A percentile compares a stretch with the other conserved stretches of the same genome.
phyloP scores from a whole-genome alignment of 768 basidiomycete species.

The Suillus bovinus region DNA sequence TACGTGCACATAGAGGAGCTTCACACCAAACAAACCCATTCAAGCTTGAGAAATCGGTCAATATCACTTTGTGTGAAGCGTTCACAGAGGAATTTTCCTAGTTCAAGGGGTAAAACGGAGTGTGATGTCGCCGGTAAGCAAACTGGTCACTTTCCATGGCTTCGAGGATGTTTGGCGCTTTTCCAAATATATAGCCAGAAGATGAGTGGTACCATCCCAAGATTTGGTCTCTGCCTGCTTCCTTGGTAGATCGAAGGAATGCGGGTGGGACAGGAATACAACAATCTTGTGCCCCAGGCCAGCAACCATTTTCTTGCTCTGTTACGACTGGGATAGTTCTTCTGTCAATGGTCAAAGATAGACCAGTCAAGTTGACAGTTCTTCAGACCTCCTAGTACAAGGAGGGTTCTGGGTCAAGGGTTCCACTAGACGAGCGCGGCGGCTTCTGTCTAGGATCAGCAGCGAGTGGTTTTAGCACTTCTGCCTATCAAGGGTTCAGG shows the following conservation, averaged over 20 bases:
- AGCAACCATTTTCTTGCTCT: background rate
- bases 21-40: background rate
- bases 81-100: background rate
- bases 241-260: background rate
- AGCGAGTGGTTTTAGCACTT: no score
- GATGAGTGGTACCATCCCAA: background rate
- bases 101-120: background rate
- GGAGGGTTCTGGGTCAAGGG: no score
- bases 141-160: background rate
- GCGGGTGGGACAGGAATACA: background rate
- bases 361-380: no score
- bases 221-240: background rate
- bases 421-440: no score
- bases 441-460: no score
- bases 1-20: no score
- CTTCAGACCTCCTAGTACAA: no score
- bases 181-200: background rate
- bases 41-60: background rate
- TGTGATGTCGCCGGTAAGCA: background rate
- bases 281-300: background rate
- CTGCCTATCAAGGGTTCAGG: no score
- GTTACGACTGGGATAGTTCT: no score
- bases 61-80: background rate
- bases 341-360: no score
- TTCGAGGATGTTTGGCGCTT: background rate